Evolutionary conservation across 2,329 filamentous ascomycete genomes (phyloP).

Genomic region (Decorospora gaudefroyi): DNA sequence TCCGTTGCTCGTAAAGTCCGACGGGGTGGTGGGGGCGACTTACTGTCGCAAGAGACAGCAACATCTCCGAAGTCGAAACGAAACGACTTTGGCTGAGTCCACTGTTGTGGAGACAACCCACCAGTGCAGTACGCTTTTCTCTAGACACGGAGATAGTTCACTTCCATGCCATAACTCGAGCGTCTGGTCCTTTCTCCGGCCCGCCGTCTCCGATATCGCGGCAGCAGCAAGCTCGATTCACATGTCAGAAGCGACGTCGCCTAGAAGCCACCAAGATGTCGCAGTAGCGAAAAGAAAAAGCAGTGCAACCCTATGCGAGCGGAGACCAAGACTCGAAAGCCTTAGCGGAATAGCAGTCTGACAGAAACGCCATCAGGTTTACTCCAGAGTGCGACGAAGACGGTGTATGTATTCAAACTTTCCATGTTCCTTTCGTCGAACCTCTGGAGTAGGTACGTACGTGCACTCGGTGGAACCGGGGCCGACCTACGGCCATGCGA

Average conservation of each 20-base stretch:
- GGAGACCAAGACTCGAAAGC: not conserved
- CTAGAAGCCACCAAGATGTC: not conserved
- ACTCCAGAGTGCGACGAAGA: not conserved
- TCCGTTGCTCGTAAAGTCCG: no score
- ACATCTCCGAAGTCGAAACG: no score
- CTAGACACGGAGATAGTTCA: slow-evolving; percentile 6
- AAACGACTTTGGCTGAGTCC: no score
- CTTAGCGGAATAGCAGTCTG: slow-evolving; percentile 1
- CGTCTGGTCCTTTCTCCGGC: slow-evolving; percentile 10
- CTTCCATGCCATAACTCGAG: not conserved
- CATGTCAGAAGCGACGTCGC: not conserved
- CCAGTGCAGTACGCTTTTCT: not conserved
- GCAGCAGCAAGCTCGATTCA: slow-evolving; percentile 7
- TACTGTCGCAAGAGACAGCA: no score
- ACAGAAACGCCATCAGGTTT: slow-evolving; percentile 14
- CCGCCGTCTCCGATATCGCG: slow-evolving; percentile 18
- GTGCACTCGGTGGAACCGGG: not conserved
- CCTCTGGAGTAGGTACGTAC: not conserved
- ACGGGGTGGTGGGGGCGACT: no score
- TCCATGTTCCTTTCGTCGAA: not conserved
- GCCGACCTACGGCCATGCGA: slow-evolving; percentile 45
- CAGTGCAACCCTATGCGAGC: no score
- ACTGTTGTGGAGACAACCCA: no score
- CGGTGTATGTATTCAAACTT: slow-evolving; percentile 2
- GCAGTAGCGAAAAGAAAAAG: not conserved